Evolutionary conservation across 257 asterid species (phyloP), one percentile per base, ranked within the genome.

Genomic region (Solanum sejunctum): DNA sequence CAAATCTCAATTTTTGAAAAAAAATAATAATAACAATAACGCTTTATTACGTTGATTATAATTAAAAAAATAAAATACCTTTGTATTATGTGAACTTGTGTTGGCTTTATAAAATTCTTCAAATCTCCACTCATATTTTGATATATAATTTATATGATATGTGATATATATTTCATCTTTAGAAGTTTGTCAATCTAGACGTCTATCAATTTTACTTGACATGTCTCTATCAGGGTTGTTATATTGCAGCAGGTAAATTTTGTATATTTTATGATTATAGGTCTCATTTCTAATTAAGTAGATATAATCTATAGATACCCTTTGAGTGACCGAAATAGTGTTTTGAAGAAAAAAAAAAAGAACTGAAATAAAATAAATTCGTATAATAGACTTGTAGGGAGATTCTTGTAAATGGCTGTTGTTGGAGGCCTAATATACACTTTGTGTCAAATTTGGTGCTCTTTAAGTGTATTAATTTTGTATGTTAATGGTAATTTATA

Each of bases 151-250:
- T 66, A 1, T 12, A 13, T 15, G 7, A 66, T 28, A 16, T 13
- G 13, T 54, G 1, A 1, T 6, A n/a, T 56, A 10, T 4, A 7
- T 3, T 10, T 56, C 61, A 12, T 17, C 10, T 56, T 17, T 0
- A 28, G 0, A 64, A 28, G 45, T 6, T 64, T 61, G 39, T 61
- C 3, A 64, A 64, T 4, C 72, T 15, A 66, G 0, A 66, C 0
- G 1, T 3, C 12, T 2, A 8, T 17, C 3, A 13, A 0, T 64
- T 11, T 0, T 64, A 64, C 20, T 26, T 28, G 20, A 1, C 0
- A 7, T 5, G 17, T 1, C 6, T 36, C 39, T 36, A 4, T 36
- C 39, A 36, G 4, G 5, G 5, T 6, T 0, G 39, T 36, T 3
- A 36, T 6, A 69, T 4, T 69, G 2, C 12, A 16, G 1, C 12